Percentiles rank a stretch among this genome's conserved stretches.
Evolutionary conservation across 2,329 filamentous ascomycete species (phyloP).

Genomic region (Cercospora janseana): DNA sequence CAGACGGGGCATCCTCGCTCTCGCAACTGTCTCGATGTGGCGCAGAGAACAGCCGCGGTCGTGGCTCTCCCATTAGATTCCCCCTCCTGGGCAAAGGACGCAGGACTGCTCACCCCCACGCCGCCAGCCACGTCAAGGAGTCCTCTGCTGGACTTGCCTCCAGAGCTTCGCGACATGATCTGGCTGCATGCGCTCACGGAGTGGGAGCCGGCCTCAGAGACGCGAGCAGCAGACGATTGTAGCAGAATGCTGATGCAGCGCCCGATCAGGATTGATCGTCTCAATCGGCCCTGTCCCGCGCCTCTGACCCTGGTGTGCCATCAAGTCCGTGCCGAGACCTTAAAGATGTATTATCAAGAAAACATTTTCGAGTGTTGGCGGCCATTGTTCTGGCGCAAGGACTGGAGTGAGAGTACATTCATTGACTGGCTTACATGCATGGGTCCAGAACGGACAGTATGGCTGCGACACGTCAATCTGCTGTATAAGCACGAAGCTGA

Average conservation of each 20-base stretch:
- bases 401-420: constrained; percentile 28
- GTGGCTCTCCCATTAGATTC: not conserved
- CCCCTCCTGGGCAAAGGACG: too few species aligned
- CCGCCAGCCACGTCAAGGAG: constrained; percentile 9
- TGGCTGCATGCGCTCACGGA: constrained; percentile 26
- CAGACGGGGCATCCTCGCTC: too few species aligned
- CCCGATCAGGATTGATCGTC: constrained; percentile 26
- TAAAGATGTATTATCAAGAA: constrained; percentile 29
- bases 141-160: constrained; percentile 26
- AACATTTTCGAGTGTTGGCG: constrained; percentile 32
- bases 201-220: constrained; percentile 15
- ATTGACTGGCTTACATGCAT: constrained; percentile 29
- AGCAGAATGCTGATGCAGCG: constrained; percentile 12
- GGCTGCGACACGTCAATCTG: constrained; percentile 29
- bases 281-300: constrained; percentile 22
- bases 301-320: constrained; percentile 25
- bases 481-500: constrained; percentile 28
- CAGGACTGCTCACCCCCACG: too few species aligned
- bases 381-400: constrained; percentile 27
- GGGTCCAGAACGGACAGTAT: constrained; percentile 21
- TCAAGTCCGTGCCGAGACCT: constrained; percentile 25
- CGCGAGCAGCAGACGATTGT: not conserved
- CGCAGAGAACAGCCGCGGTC: not conserved
- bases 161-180: constrained; percentile 27
- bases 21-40: not conserved